These are phyloP conservation scores for Aspergillus pseudotamarii DNA, from an alignment of 2,329 filamentous ascomycete genomes.

Conservation along the genomic window DNA sequence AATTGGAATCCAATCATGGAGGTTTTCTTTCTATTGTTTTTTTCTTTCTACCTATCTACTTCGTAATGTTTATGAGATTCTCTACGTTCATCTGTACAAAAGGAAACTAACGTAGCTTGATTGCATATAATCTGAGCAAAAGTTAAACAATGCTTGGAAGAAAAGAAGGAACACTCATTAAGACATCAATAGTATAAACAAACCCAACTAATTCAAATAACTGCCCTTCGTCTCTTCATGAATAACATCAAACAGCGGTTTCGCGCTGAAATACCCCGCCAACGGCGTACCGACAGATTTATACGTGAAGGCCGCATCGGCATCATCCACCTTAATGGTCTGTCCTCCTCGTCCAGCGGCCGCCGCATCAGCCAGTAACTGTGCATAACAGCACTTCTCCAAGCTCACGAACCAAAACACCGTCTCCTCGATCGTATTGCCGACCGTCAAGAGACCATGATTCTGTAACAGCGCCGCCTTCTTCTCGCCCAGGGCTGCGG, in stretches of 20 bases:
- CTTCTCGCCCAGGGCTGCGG: constrained; percentile 49
- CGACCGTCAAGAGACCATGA: constrained; percentile 56
- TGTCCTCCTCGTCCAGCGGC: constrained; percentile 60
- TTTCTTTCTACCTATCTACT: no score
- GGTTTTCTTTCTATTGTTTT: no score
- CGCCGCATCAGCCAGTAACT: constrained; percentile 57
- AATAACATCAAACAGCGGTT: constrained; percentile 71
- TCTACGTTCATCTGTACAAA: no score
- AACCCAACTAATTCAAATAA: constrained; percentile 44
- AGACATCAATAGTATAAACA: background rate
- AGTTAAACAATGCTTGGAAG: no score
- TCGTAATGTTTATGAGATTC: no score
- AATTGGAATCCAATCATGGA: no score
- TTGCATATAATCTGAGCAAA: no score
- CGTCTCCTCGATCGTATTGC: constrained; percentile 53
- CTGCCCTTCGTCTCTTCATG: constrained; percentile 62
- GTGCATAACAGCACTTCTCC: constrained; percentile 58
- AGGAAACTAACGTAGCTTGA: no score
- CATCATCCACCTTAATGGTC: constrained; percentile 68
- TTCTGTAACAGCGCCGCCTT: constrained; percentile 59
- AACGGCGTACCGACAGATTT: constrained; percentile 63
- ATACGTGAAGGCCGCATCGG: constrained; percentile 69
- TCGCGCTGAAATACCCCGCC: constrained; percentile 72
- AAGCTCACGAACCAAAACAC: constrained; percentile 56
- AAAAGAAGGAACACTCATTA: no score